phyloP scores from a whole-genome alignment of 768 basidiomycete species.

The Mycena latifolia region DNA sequence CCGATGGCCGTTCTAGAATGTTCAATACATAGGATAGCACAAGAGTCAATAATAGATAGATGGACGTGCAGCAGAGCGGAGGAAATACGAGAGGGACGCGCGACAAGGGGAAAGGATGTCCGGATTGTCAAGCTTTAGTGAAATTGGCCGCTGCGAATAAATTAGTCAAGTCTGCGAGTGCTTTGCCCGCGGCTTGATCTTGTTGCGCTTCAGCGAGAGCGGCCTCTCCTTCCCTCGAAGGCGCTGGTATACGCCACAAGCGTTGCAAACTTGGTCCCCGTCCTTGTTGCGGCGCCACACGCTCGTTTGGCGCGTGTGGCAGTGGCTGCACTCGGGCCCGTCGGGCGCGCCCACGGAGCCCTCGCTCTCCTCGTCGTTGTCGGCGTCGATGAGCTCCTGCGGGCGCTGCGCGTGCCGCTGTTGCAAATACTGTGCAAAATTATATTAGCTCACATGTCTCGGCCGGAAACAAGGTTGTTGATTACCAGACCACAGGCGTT shows the following conservation, averaged over 20 bases:
- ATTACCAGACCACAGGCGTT: slow-evolving; percentile 9
- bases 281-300: slow-evolving; percentile 12
- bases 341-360: not conserved
- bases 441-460: no score
- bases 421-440: not conserved
- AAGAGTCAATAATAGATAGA: no score
- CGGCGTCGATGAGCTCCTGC: slow-evolving; percentile 1
- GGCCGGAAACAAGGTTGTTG: no score
- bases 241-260: slow-evolving; percentile 10
- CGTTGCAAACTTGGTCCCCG: slow-evolving; percentile 13
- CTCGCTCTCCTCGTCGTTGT: not conserved
- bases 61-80: no score
- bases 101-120: no score
- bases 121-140: no score
- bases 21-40: no score
- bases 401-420: slow-evolving; percentile 1
- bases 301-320: slow-evolving; percentile 7
- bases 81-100: no score
- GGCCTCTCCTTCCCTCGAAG: slow-evolving; percentile 3
- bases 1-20: no score
- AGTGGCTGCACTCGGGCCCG: slow-evolving; percentile 9
- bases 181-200: slow-evolving; percentile 12
- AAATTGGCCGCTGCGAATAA: no score
- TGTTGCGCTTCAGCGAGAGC: slow-evolving; percentile 2
- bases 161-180: not conserved